Conservation (phyloP, 805 yeast species). For the Ogataea philodendri region DNA sequence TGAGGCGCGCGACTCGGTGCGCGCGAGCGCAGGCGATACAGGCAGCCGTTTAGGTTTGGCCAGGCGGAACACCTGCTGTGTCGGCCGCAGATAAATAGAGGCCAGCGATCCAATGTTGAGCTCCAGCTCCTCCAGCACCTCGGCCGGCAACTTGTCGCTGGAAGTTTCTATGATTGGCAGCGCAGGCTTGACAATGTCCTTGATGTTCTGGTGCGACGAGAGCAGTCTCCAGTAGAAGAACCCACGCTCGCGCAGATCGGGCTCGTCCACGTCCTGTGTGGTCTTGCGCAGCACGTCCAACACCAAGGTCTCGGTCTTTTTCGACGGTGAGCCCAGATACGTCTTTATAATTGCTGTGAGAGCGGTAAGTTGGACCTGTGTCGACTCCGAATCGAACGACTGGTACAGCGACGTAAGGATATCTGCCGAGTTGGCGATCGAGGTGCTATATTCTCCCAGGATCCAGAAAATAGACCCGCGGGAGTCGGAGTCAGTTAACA, state of each 20-base stretch:
- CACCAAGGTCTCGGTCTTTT: constrained; percentile 52
- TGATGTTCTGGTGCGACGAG: constrained; percentile 44
- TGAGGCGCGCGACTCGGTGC: constrained; percentile 9
- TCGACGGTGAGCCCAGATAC: constrained; percentile 45
- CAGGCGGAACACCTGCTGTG: constrained; percentile 71
- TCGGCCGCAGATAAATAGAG: constrained; percentile 80
- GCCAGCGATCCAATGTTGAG: constrained; percentile 79
- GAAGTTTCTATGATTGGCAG: constrained; percentile 65
- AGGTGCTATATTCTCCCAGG: constrained; percentile 63
- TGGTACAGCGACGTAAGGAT: constrained; percentile 42
- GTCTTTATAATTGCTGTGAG: constrained; percentile 73
- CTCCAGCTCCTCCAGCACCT: constrained; percentile 75
- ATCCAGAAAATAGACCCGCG: constrained; percentile 82
- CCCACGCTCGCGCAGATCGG: constrained; percentile 85
- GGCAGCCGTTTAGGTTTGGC: constrained; percentile 52
- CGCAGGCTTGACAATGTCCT: constrained; percentile 55
- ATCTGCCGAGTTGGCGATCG: constrained; percentile 42
- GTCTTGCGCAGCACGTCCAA: constrained; percentile 60
- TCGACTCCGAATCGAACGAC: constrained; percentile 58
- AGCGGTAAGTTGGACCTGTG: constrained; percentile 70
- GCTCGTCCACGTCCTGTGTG: constrained; percentile 73
- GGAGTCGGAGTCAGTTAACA: constrained; percentile 74
- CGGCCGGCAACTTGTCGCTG: constrained; percentile 67
- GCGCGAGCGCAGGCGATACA: constrained; percentile 45
- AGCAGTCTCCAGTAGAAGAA: constrained; percentile 82